These are phyloP conservation scores for Xylaria longipes DNA, from an alignment of 495 filamentous ascomycete genomes.

Conservation along the genomic window DNA sequence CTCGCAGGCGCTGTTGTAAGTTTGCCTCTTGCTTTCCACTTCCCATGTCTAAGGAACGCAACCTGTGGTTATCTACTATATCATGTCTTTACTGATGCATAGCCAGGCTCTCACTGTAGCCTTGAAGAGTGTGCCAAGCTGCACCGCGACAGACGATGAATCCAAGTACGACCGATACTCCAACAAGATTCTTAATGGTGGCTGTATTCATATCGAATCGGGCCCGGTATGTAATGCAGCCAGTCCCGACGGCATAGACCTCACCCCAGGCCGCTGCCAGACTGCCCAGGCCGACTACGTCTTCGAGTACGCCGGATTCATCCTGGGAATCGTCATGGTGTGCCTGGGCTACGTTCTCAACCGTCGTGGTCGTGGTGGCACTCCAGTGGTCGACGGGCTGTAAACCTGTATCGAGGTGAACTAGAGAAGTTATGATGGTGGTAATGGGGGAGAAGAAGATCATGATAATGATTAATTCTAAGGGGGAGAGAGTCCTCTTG, in stretches of 20 bases:
- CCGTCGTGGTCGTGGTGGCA: constrained; percentile 19
- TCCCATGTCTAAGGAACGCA: neutral
- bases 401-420: neutral
- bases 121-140: constrained; percentile 4
- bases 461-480: neutral
- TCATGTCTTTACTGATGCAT: neutral
- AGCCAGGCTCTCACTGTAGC: constrained; percentile 16
- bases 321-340: constrained; percentile 33
- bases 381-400: neutral
- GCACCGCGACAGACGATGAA: neutral
- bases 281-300: constrained; percentile 38
- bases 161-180: neutral
- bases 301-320: constrained; percentile 43
- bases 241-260: constrained; percentile 10
- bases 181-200: constrained; percentile 24
- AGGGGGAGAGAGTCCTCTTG: neutral
- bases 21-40: neutral
- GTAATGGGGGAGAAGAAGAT: neutral
- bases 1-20: constrained; percentile 23
- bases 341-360: neutral
- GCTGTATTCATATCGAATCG: neutral
- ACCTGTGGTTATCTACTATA: too few species aligned
- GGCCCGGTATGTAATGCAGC: neutral
- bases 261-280: constrained; percentile 37
- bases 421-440: neutral